Evolutionary conservation across 2,329 filamentous ascomycete genomes (phyloP).

Genomic region (Zasmidium angulare): DNA sequence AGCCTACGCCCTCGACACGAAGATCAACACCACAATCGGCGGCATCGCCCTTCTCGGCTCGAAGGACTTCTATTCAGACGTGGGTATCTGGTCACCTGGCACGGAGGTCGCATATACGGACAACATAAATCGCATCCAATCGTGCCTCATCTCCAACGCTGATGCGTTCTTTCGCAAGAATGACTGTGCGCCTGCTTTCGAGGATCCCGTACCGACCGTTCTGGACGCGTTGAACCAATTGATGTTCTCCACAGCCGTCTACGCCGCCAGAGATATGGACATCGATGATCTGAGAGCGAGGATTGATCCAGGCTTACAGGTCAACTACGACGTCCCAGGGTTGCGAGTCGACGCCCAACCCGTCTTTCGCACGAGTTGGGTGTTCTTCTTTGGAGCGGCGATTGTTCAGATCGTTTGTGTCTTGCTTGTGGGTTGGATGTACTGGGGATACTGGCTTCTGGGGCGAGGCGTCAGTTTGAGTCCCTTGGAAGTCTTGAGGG

Average conservation of each 20-base stretch:
- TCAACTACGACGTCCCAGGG: conserved; percentile 1
- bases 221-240: conserved; percentile 5
- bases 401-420: conserved; percentile 1
- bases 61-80: conserved; percentile 3
- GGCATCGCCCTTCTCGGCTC: conserved; percentile 6
- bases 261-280: not conserved
- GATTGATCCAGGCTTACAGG: not conserved
- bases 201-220: conserved; percentile 2
- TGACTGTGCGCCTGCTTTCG: conserved; percentile 5
- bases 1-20: not conserved
- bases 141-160: conserved; percentile 3
- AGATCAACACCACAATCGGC: conserved; percentile 2
- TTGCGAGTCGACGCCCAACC: conserved; percentile 2
- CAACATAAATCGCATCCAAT: conserved; percentile 4
- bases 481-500: conserved; percentile 34
- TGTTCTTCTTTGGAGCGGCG: not conserved
- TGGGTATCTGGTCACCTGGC: conserved; percentile 4
- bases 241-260: conserved; percentile 8
- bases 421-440: not conserved
- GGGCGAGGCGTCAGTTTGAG: conserved; percentile 32
- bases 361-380: not conserved
- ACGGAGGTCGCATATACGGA: not conserved
- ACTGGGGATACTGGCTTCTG: conserved; percentile 32
- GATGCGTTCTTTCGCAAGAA: not conserved
- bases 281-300: not conserved